Percentiles rank a stretch among this genome's conserved stretches.
These are phyloP conservation scores for Globisporangium apiculatum DNA, from an alignment of 352 stramenopile genomes.

Conservation along the genomic window DNA sequence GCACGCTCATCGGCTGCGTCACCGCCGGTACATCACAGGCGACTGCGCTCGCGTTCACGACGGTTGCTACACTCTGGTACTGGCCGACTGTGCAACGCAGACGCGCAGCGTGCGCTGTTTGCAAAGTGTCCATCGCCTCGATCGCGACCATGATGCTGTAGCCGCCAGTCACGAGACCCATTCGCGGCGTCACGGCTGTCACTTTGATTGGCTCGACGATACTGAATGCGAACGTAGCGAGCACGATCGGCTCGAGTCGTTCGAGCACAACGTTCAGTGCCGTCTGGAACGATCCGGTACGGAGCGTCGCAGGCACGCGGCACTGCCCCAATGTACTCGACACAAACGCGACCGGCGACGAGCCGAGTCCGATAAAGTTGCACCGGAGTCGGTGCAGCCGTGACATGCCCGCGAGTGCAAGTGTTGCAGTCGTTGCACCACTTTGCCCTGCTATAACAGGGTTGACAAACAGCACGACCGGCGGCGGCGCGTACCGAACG, in stretches of 20 bases:
- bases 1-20: constrained; percentile 17
- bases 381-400: constrained; percentile 8
- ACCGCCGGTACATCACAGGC: constrained; percentile 18
- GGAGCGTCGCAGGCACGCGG: constrained; percentile 5
- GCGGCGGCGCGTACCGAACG: neutral
- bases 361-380: constrained; percentile 8
- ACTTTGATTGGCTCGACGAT: constrained; percentile 4
- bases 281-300: constrained; percentile 3
- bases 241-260: neutral
- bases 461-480: constrained; percentile 11
- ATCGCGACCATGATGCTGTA: constrained; percentile 4
- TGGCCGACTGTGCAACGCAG: constrained; percentile 28
- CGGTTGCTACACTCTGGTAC: constrained; percentile 1
- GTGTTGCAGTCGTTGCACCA: constrained; percentile 16
- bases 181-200: constrained; percentile 2
- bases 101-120: neutral
- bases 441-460: constrained; percentile 11
- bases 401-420: constrained; percentile 13
- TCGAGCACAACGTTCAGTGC: constrained; percentile 4
- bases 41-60: constrained; percentile 14
- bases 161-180: constrained; percentile 9
- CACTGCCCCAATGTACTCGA: constrained; percentile 9
- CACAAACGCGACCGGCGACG: constrained; percentile 3
- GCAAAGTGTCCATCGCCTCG: constrained; percentile 1
- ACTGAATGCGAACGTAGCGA: constrained; percentile 6